Evolutionary conservation across 805 yeast species (phyloP).

Genomic region (Metschnikowia kofuensis): DNA sequence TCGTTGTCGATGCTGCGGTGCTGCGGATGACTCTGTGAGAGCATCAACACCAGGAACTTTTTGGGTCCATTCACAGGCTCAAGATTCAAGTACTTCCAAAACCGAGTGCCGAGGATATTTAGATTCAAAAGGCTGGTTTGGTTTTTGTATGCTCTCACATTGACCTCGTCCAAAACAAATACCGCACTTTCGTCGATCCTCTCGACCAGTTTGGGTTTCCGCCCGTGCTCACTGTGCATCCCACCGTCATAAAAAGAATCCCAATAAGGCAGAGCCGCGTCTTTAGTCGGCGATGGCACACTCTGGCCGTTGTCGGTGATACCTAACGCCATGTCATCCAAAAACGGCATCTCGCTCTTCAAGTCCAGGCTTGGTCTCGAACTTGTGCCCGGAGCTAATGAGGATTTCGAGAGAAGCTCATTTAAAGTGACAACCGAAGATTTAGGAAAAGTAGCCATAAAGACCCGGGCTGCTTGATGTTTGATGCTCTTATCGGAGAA

Average conservation of each 20-base stretch:
- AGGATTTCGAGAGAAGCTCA: conserved; percentile 30
- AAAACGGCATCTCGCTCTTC: conserved; percentile 30
- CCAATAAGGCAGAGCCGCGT: conserved; percentile 29
- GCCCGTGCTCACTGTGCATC: no score
- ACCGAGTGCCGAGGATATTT: conserved; percentile 42
- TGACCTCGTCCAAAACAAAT: conserved; percentile 25
- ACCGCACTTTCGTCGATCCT: conserved; percentile 17
- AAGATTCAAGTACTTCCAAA: conserved; percentile 59
- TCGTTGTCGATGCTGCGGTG: background rate
- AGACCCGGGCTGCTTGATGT: conserved; percentile 19
- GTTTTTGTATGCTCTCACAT: conserved; percentile 32
- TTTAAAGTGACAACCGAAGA: conserved; percentile 31
- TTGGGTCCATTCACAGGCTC: conserved; percentile 51
- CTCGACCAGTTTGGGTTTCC: no score
- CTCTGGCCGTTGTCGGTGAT: background rate
- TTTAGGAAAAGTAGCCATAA: conserved; percentile 29
- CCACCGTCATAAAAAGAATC: conserved; percentile 23
- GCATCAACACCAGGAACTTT: conserved; percentile 49
- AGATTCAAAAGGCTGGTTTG: conserved; percentile 43
- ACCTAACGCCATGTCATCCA: conserved; percentile 36
- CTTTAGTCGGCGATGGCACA: background rate
- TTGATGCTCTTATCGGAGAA: conserved; percentile 18
- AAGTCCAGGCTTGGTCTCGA: background rate
- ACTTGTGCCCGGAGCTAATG: background rate
- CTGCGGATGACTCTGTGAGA: conserved; percentile 29